Evolutionary conservation across 1,284 basidiomycete genomes (phyloP).

Genomic region (Pyrrhoderma lamaoense): DNA sequence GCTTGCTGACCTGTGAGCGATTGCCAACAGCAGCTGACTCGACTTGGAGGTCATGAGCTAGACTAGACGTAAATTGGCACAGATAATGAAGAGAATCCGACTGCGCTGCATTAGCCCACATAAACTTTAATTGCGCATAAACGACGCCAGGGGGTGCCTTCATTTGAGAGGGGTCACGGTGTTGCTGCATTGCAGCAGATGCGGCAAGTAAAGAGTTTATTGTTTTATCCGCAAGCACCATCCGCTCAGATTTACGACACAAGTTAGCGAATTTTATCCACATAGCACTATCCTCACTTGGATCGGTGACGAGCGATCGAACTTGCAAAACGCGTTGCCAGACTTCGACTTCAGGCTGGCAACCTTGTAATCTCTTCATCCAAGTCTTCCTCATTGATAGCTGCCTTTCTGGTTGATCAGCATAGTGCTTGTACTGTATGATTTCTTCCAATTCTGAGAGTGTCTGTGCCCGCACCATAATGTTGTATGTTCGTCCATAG

Average conservation of each 20-base stretch:
- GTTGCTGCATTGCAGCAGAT: slow-evolving; percentile 30
- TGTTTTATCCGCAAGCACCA: slow-evolving; percentile 93
- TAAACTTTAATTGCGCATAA: slow-evolving; percentile 94
- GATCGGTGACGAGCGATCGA: slow-evolving; percentile 87
- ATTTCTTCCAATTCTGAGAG: slow-evolving; percentile 98
- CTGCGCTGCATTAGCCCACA: slow-evolving; percentile 85
- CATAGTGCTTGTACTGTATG: slow-evolving; percentile 90
- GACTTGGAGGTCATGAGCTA: slow-evolving; percentile 69
- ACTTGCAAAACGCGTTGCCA: slow-evolving; percentile 99
- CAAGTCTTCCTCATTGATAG: slow-evolving; percentile 84
- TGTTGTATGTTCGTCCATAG: slow-evolving; percentile 93
- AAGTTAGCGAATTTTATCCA: slow-evolving; percentile 95
- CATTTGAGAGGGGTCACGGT: slow-evolving; percentile 36
- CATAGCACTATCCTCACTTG: slow-evolving; percentile 93
- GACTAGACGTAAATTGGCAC: slow-evolving; percentile 74
- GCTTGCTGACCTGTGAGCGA: slow-evolving; percentile 46
- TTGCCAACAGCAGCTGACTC: slow-evolving; percentile 42
- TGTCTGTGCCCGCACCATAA: slow-evolving; percentile 98
- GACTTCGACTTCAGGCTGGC: slow-evolving; percentile 97
- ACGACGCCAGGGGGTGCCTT: slow-evolving; percentile 94
- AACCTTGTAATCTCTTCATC: slow-evolving; percentile 93
- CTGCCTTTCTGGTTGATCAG: slow-evolving; percentile 91
- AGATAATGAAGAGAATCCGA: slow-evolving; percentile 83
- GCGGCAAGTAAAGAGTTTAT: slow-evolving; percentile 85
- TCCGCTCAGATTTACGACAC: slow-evolving; percentile 79